Conservation (phyloP, 169 alveolate genomes). For the Cyclospora cayetanensis region DNA sequence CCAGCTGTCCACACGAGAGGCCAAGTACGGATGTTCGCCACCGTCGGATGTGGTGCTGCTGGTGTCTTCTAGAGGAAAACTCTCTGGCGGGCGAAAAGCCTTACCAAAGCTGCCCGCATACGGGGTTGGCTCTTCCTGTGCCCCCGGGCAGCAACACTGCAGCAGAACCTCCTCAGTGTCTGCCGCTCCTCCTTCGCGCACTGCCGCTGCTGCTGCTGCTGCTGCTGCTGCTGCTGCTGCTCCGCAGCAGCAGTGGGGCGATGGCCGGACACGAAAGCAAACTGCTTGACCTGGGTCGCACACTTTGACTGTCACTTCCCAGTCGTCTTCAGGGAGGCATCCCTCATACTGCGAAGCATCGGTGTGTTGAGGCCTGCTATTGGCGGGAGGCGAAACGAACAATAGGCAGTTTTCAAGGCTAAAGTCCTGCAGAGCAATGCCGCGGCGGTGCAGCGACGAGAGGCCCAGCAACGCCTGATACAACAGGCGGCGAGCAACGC, state of each 20-base stretch:
- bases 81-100: constrained; percentile 54
- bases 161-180: not conserved
- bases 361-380: not conserved
- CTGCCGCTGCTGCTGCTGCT: constrained; percentile 54
- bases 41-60: constrained; percentile 14
- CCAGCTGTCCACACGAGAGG: constrained; percentile 78
- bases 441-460: constrained; percentile 52
- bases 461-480: constrained; percentile 41
- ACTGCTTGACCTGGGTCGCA: constrained; percentile 78
- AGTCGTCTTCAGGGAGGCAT: not conserved
- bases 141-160: constrained; percentile 47
- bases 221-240: constrained; percentile 62
- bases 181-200: not conserved
- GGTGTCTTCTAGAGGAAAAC: constrained; percentile 31
- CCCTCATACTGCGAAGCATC: not conserved
- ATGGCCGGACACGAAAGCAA: constrained; percentile 25
- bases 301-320: constrained; percentile 63
- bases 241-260: constrained; percentile 47
- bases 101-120: constrained; percentile 27
- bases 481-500: constrained; percentile 27
- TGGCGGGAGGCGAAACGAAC: constrained; percentile 22
- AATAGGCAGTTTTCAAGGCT: constrained; percentile 75
- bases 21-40: constrained; percentile 68
- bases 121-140: constrained; percentile 16
- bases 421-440: constrained; percentile 77